phyloP scores from a whole-genome alignment of 306 rosid genomes.

The Oxytropis ochrocephala region DNA sequence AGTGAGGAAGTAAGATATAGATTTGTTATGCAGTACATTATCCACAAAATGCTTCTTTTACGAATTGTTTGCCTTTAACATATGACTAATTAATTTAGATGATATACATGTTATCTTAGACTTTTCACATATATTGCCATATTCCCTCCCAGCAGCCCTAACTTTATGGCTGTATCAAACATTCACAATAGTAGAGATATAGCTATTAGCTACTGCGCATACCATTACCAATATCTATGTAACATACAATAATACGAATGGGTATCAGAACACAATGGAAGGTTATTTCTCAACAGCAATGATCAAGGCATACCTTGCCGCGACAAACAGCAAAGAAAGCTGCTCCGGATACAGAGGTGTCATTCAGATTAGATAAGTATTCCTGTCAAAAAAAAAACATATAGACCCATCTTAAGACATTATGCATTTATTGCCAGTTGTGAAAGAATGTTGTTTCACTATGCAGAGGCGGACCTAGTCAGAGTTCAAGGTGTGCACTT shows the following conservation, averaged over 20 bases:
- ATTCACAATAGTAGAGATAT: background rate
- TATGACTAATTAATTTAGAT: background rate
- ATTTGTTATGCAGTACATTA: slow-evolving; percentile 16
- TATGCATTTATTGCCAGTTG: background rate
- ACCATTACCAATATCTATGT: background rate
- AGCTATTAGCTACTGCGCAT: background rate
- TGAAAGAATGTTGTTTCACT: slow-evolving; percentile 7
- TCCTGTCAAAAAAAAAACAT: slow-evolving; percentile 50
- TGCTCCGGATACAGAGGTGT: slow-evolving; percentile 80
- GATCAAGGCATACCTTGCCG: slow-evolving; percentile 66
- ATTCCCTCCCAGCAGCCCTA: background rate
- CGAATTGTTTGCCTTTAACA: background rate
- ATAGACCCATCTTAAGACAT: slow-evolving; percentile 12
- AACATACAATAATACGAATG: slow-evolving; percentile 3
- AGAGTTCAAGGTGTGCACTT: too few relatives aligned
- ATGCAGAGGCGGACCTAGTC: too few relatives aligned
- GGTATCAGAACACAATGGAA: slow-evolving; percentile 4
- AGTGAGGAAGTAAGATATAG: background rate
- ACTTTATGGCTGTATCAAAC: background rate
- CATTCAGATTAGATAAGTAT: slow-evolving; percentile 75
- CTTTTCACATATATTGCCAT: background rate
- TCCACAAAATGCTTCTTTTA: slow-evolving; percentile 5
- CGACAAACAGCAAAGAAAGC: slow-evolving; percentile 93
- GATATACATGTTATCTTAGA: background rate
- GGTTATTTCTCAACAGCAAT: background rate